Conservation (phyloP, 139 green algal genomes). For the Chlorella sp. region DNA sequence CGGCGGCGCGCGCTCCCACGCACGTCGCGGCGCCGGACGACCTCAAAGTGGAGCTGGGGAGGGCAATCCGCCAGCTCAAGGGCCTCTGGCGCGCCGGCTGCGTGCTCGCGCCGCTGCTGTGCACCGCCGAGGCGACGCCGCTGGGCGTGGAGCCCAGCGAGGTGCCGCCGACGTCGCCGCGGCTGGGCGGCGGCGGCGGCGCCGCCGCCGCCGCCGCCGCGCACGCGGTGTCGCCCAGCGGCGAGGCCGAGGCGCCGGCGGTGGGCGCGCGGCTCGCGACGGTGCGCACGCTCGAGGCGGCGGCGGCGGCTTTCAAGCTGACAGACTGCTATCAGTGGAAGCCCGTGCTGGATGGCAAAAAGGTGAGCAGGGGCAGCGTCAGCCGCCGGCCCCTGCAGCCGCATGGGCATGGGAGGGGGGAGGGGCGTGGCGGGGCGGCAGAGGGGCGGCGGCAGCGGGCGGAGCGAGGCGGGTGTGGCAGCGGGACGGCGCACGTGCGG, state of each 20-base stretch:
- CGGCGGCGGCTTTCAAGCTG: conserved; percentile 55
- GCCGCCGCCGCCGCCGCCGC: neutral
- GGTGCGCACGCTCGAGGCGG: conserved; percentile 33
- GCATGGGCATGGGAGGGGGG: no score
- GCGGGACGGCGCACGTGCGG: no score
- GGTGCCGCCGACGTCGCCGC: neutral
- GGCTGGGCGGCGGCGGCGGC: conserved; percentile 11
- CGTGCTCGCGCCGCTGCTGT: conserved; percentile 46
- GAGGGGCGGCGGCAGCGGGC: no score
- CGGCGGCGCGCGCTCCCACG: no score
- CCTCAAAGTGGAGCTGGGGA: conserved; percentile 53
- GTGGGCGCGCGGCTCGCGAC: conserved; percentile 1
- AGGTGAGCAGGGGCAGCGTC: conserved; percentile 34
- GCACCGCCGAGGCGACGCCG: conserved; percentile 31
- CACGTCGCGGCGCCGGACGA: conserved; percentile 32
- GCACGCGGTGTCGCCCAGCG: neutral
- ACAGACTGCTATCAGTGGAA: conserved; percentile 69
- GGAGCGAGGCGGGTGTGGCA: no score
- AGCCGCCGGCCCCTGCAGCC: no score
- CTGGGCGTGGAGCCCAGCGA: conserved; percentile 31
- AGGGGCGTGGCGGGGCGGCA: no score
- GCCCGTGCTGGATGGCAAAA: conserved; percentile 71
- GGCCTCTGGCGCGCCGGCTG: conserved; percentile 57
- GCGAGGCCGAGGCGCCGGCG: neutral
- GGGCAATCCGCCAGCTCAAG: conserved; percentile 62